A percentile compares a stretch with the other conserved stretches of the same genome.
Conservation (phyloP, 345 rosid species). For the Aquilaria malaccensis region DNA sequence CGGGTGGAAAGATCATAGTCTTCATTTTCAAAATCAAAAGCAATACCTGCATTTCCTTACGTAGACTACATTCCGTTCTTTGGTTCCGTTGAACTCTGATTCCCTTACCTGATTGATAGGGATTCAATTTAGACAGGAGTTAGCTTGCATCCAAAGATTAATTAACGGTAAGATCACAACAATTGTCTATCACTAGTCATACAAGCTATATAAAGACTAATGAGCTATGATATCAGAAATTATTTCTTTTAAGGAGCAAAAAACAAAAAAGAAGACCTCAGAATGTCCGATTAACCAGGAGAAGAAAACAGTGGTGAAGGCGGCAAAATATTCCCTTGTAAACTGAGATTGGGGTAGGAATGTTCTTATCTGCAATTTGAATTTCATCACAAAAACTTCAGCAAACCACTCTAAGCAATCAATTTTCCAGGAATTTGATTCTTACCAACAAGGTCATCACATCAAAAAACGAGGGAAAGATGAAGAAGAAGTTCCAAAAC, state of each 20-base stretch:
- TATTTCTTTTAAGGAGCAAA: no score
- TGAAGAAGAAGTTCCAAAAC: no score
- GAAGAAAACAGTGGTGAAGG: slow-evolving; percentile 75
- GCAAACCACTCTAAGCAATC: no score
- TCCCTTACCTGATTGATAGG: slow-evolving; percentile 48
- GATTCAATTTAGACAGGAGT: not conserved
- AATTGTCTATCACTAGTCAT: no score
- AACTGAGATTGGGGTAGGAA: slow-evolving; percentile 55
- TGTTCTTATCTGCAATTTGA: slow-evolving; percentile 39
- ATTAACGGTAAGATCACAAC: no score
- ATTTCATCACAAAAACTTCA: no score
- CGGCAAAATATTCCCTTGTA: slow-evolving; percentile 71
- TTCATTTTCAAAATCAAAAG: slow-evolving; percentile 5
- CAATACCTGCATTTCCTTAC: slow-evolving; percentile 83
- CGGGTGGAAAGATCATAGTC: not conserved
- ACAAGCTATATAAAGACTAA: no score
- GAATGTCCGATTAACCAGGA: slow-evolving; percentile 86
- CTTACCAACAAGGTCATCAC: no score
- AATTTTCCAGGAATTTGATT: no score
- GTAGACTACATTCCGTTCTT: slow-evolving; percentile 75
- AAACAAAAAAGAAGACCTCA: slow-evolving; percentile 32
- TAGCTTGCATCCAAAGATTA: no score
- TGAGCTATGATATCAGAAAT: no score
- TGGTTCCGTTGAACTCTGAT: slow-evolving; percentile 65
- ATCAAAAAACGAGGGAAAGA: no score